Evolutionary conservation across 805 yeast genomes (phyloP).

Genomic region (Saturnispora mendoncae): DNA sequence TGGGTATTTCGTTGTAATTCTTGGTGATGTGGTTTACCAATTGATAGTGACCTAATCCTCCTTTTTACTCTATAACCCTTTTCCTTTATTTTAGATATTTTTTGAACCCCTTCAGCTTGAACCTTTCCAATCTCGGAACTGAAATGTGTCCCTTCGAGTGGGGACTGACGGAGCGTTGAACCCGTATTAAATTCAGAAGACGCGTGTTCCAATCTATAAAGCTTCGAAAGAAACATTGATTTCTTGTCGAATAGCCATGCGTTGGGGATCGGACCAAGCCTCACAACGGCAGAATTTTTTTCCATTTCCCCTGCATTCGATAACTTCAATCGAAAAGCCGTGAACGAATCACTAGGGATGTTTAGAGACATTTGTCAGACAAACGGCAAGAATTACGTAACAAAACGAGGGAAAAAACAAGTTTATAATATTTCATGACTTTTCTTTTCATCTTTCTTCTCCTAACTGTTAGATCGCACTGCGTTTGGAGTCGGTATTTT

Average conservation of each 20-base stretch:
- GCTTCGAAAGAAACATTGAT: conserved; percentile 10
- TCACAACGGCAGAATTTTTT: conserved; percentile 36
- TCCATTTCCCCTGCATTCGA: conserved; percentile 41
- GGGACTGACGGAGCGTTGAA: background rate
- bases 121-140: too few relatives aligned
- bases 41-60: too few relatives aligned
- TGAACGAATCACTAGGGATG: conserved; percentile 47
- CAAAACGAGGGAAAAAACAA: background rate
- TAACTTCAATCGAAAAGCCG: conserved; percentile 51
- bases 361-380: background rate
- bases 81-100: too few relatives aligned
- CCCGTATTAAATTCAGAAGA: background rate
- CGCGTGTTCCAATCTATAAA: conserved; percentile 7
- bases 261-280: conserved; percentile 53
- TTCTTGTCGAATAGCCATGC: conserved; percentile 39
- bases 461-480: background rate
- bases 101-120: too few relatives aligned
- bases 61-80: too few relatives aligned
- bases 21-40: too few relatives aligned
- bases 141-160: background rate
- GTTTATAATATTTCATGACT: background rate
- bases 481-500: background rate
- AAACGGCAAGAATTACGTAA: background rate
- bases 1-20: too few relatives aligned
- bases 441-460: too few relatives aligned